These are phyloP conservation scores for Rhamnella rubrinervis DNA, from an alignment of 331 rosid genomes.

Conservation along the genomic window DNA sequence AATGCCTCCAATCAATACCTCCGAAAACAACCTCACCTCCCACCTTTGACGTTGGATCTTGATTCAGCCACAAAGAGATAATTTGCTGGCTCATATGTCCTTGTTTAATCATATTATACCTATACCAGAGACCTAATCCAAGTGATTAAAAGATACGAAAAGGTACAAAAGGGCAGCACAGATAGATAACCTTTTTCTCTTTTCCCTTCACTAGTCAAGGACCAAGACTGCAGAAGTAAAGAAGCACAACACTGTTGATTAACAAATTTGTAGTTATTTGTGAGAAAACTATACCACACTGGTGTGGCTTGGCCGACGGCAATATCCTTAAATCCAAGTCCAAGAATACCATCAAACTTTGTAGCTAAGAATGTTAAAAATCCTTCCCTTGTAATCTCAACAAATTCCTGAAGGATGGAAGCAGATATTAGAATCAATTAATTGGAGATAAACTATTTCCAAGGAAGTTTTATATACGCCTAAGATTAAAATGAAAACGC, in stretches of 20 bases:
- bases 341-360: conserved; percentile 76
- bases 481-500: conserved; percentile 1
- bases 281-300: conserved; percentile 53
- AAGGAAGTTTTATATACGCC: not conserved
- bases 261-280: not conserved
- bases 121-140: conserved; percentile 24
- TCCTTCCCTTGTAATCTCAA: conserved; percentile 61
- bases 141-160: not conserved
- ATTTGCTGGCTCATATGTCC: conserved; percentile 39
- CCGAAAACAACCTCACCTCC: conserved; percentile 89
- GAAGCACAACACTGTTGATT: not conserved
- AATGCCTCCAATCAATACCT: conserved; percentile 62
- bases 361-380: conserved; percentile 41
- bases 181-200: not conserved
- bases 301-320: conserved; percentile 59
- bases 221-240: not conserved
- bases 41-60: conserved; percentile 38
- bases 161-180: not conserved
- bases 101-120: conserved; percentile 71
- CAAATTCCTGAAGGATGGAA: conserved; percentile 53
- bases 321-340: conserved; percentile 69
- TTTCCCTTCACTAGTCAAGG: not conserved
- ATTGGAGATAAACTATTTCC: not conserved
- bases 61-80: conserved; percentile 71
- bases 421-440: conserved; percentile 21